Conservation (phyloP, 2,329 filamentous ascomycete species). For the Lasiodiplodia sp. region DNA sequence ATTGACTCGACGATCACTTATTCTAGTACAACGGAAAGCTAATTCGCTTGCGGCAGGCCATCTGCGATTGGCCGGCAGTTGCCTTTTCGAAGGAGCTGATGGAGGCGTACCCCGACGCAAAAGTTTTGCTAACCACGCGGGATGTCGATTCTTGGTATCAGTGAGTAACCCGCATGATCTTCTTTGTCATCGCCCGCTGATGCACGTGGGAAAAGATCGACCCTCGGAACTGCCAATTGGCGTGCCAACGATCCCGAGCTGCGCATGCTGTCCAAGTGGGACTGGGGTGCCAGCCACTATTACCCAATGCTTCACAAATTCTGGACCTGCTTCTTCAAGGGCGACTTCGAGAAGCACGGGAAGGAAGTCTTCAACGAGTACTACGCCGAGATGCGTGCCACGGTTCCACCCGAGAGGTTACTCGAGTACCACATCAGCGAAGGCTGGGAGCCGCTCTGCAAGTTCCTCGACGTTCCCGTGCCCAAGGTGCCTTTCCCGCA, state of each 20-base stretch:
- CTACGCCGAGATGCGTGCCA: conserved; percentile 59
- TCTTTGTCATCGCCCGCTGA: background rate
- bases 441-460: conserved; percentile 62
- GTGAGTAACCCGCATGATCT: conserved; percentile 41
- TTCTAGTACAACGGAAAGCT: too few relatives aligned
- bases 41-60: too few relatives aligned
- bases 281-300: conserved; percentile 73
- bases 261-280: conserved; percentile 61
- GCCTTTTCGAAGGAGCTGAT: conserved; percentile 71
- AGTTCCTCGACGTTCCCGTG: conserved; percentile 61
- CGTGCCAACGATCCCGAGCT: conserved; percentile 69
- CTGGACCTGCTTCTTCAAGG: conserved; percentile 72
- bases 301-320: conserved; percentile 74
- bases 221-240: conserved; percentile 73
- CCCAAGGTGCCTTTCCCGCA: conserved; percentile 44
- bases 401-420: conserved; percentile 58
- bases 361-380: conserved; percentile 68
- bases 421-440: conserved; percentile 63
- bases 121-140: conserved; percentile 72
- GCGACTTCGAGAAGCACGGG: conserved; percentile 70
- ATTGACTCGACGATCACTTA: too few relatives aligned
- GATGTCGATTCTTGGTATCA: conserved; percentile 70
- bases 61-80: conserved; percentile 73
- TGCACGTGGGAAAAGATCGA: conserved; percentile 50
- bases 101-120: conserved; percentile 57